phyloP scores from a whole-genome alignment of 2,329 filamentous ascomycete genomes.

The Fusarium cicatricum region DNA sequence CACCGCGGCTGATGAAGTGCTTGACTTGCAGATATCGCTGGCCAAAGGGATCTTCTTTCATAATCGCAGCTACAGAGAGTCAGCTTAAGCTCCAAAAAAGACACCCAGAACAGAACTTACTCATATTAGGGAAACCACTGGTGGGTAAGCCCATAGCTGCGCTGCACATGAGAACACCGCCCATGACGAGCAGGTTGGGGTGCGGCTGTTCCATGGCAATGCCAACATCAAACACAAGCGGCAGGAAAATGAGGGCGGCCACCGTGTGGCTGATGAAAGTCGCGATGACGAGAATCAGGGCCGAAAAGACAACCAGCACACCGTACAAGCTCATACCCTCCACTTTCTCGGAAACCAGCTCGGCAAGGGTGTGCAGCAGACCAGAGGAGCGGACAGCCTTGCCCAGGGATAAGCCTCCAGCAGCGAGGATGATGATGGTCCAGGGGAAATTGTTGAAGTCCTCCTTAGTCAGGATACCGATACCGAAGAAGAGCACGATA shows the following conservation, averaged over 20 bases:
- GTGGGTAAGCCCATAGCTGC: constrained; percentile 97
- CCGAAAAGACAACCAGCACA: constrained; percentile 85
- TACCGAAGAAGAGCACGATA: constrained; percentile 94
- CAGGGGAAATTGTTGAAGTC: constrained; percentile 99
- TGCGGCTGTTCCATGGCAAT: constrained; percentile 86
- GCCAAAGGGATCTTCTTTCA: constrained; percentile 97
- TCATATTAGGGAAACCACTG: constrained; percentile 99
- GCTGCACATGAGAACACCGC: constrained; percentile 92
- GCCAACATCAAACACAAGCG: constrained; percentile 88
- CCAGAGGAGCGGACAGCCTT: constrained; percentile 95
- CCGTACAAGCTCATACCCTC: constrained; percentile 84
- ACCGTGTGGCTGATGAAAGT: constrained; percentile 99
- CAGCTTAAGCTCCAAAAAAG: constrained; percentile 23
- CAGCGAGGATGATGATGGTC: constrained; percentile 99
- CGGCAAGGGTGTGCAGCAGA: constrained; percentile 86
- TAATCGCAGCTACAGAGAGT: constrained; percentile 79
- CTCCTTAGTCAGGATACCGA: constrained; percentile 95
- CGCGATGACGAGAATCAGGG: constrained; percentile 87
- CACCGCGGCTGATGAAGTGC: constrained; percentile 93
- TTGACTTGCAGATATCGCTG: constrained; percentile 91
- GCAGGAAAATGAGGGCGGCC: constrained; percentile 92
- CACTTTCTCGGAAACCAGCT: constrained; percentile 76
- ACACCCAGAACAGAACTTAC: constrained; percentile 64
- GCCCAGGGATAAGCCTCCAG: constrained; percentile 89
- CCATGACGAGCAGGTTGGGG: constrained; percentile 96